Evolutionary conservation across 768 basidiomycete species (phyloP).

Genomic region (Podaxis sp.): DNA sequence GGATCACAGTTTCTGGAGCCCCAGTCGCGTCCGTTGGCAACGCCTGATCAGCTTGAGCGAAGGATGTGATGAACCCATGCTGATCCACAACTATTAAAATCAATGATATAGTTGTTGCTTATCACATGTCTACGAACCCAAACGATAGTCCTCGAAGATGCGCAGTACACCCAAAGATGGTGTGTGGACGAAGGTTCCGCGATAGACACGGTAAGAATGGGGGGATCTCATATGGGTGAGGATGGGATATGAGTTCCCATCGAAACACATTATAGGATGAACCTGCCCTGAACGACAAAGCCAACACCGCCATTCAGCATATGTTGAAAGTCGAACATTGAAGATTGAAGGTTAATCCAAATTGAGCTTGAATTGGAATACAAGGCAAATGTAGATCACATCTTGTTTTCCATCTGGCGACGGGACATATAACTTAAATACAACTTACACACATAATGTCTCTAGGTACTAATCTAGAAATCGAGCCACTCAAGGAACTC

Average conservation of each 20-base stretch:
- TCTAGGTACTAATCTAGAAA: not conserved
- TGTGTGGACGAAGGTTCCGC: constrained; percentile 57
- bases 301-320: not conserved
- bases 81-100: constrained; percentile 25
- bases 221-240: not conserved
- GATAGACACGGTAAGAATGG: constrained; percentile 21
- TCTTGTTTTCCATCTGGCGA: not conserved
- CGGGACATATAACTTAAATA: not conserved
- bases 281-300: not conserved
- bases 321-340: not conserved
- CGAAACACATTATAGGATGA: not conserved
- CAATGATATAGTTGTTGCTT: not conserved
- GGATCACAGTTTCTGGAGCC: constrained; percentile 28
- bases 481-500: constrained; percentile 86
- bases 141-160: constrained; percentile 51
- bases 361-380: not conserved
- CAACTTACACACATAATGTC: not conserved
- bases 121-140: constrained; percentile 32
- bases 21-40: constrained; percentile 14
- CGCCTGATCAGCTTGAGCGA: constrained; percentile 26
- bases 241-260: not conserved
- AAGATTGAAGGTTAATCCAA: not conserved
- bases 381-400: not conserved
- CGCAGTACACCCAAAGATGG: constrained; percentile 47
- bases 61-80: constrained; percentile 48